Evolutionary conservation across 495 filamentous ascomycete species (phyloP), one percentile per base, ranked within the genome.

Genomic region (Evernia prunastri): DNA sequence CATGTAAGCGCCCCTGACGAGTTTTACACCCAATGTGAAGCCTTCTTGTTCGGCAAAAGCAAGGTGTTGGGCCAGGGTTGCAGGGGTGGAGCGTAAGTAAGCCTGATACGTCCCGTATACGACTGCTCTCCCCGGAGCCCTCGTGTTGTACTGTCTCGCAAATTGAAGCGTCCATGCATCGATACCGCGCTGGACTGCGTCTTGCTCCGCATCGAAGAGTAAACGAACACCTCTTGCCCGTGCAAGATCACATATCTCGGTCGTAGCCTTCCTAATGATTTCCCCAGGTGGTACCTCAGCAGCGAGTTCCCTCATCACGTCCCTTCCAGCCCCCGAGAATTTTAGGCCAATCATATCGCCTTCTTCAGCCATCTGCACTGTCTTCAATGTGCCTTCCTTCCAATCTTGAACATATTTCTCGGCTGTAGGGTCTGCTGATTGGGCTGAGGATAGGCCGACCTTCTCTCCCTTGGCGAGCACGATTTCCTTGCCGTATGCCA

Each of bases 1-100:
- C 39, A 98, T 77, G 73, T 98, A 98, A 12, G 93, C 93, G 43
- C 93, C 93, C 39, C 93, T 83, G 12, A 98, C 93, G 2, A 98
- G 81, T 78, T 98, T 98, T 35, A 94, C 84, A 29, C 94, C 93
- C 0, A 96, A 78, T 0, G 86, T 89, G 71, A 89, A 96, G 4
- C 84, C 84, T 43, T 92, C 86, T 59, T 79, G 72, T 31, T 80
- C 71, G 1, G 93, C 89, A 18, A 73, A 73, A 17, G 81, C 81
- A 6, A 96, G 80, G 70, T 96, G 90, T 7, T 71, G 71, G 17
- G 83, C 81, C 0, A 97, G 77, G 3, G 82, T 84, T 12, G 72
- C 70, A 0, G 90, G 87, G 0, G 86, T 87, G 2, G 84, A 82
- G 71, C 89, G 87, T 18, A 96, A 79, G 71, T 96, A 97, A 25